Conservation (phyloP, 768 basidiomycete species). For the Hygrophorus russula region DNA sequence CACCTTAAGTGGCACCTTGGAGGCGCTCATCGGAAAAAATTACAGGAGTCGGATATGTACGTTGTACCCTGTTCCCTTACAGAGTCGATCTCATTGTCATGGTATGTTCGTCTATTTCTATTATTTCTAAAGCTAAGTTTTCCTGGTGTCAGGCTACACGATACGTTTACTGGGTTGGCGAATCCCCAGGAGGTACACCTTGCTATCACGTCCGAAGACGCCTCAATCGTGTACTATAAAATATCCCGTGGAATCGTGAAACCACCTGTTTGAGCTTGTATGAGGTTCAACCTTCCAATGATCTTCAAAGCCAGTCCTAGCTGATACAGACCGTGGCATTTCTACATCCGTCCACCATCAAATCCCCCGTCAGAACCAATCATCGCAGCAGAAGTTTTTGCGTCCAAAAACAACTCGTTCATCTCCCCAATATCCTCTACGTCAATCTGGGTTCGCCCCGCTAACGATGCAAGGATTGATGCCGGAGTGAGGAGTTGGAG, state of each 20-base stretch:
- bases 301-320: too few relatives aligned
- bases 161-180: slow-evolving; percentile 9
- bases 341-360: slow-evolving; percentile 14
- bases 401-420: slow-evolving; percentile 91
- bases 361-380: slow-evolving; percentile 31
- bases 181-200: slow-evolving; percentile 44
- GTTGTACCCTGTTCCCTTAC: slow-evolving; percentile 61
- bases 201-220: slow-evolving; percentile 66
- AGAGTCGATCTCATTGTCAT: slow-evolving; percentile 52
- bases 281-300: neutral
- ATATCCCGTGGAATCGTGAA: slow-evolving; percentile 70
- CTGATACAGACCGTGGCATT: neutral
- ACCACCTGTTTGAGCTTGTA: slow-evolving; percentile 39
- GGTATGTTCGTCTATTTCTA: slow-evolving; percentile 27
- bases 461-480: slow-evolving; percentile 70
- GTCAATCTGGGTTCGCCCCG: slow-evolving; percentile 72
- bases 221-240: slow-evolving; percentile 80
- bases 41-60: slow-evolving; percentile 31
- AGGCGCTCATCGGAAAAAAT: neutral
- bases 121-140: slow-evolving; percentile 10
- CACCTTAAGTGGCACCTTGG: too few relatives aligned
- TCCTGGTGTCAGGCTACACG: slow-evolving; percentile 7
- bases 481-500: slow-evolving; percentile 88
- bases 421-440: slow-evolving; percentile 89
- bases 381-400: slow-evolving; percentile 63